Base-by-base conservation (phyloP, 202 grass and related monocot genomes). In the Setaria italica region DNA sequence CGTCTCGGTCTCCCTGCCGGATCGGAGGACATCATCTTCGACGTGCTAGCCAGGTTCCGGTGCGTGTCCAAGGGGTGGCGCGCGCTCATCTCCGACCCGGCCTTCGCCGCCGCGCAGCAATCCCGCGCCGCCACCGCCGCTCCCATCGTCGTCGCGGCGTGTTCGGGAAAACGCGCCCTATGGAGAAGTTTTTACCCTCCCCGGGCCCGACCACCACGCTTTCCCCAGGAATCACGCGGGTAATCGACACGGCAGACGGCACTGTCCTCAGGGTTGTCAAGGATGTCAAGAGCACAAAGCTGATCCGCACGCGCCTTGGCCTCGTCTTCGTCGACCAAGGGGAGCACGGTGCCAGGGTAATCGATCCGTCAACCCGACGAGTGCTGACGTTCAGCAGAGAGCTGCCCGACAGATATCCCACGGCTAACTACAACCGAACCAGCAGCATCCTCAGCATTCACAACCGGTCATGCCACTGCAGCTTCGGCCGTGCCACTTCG, bases 11-110 rank as follows among this genome's bases (percentile, higher is more conserved):
- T 25, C 70, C 3, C 70, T 55, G 49, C 49, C 25, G 25, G 25
- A 25, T 25, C 50, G 32, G 72, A 54, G 30, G 72, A 75, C 47
- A 39, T 80, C 43, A 67, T 80, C 62, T 80, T 80, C 9, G 46
- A 67, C 4, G 62, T 67, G 62, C 78, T 80, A n/a, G 0, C 62
- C 2, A 59, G 77, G 30, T 62, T 59, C 11, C 53, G 35, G 54
- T 59, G 74, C 54, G 35, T 77, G 20, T 59, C 4, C 19, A 77
- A 77, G 74, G 2, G 5, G 0, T 59, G 53, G 73, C 74, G 19
- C 35, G 35, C 35, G 0, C 54, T 77, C 74, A 77, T 77, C 53
- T 77, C 19, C 1, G 20, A 21, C 5, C 35, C 54, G 33, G 32
- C 17, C 9, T 67, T 67, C 62, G 1, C 20, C 62, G 32, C 62